Evolutionary conservation across 345 rosid species (phyloP).

Genomic region (Citrus sp.): DNA sequence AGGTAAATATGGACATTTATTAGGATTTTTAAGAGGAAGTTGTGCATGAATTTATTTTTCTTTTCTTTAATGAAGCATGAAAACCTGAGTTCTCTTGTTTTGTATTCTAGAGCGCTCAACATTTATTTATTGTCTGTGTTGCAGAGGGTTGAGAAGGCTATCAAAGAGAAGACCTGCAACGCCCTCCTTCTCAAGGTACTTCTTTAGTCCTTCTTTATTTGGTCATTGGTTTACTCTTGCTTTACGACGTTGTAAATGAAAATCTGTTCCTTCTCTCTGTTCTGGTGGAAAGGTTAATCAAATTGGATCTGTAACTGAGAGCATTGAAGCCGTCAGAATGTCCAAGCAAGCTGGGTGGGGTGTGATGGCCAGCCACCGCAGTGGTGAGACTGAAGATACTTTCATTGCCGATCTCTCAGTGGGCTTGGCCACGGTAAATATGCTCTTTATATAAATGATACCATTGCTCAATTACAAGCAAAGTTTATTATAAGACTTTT

Average conservation of each 20-base stretch:
- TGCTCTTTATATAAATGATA: not conserved
- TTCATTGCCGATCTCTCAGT: slow-evolving; percentile 93
- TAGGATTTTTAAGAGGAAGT: not conserved
- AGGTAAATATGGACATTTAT: slow-evolving; percentile 36
- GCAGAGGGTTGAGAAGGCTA: slow-evolving; percentile 94
- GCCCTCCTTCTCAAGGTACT: slow-evolving; percentile 93
- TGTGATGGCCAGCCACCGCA: slow-evolving; percentile 97
- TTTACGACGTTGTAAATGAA: not conserved
- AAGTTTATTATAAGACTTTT: not conserved
- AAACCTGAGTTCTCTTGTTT: not conserved
- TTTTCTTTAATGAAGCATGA: not conserved
- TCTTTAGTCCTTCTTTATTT: not conserved
- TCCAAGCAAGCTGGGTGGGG: slow-evolving; percentile 99
- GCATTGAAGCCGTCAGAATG: slow-evolving; percentile 97
- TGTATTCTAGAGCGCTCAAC: not conserved
- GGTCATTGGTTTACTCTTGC: not conserved
- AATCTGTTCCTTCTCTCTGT: not conserved
- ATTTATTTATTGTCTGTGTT: slow-evolving; percentile 4
- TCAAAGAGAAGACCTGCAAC: slow-evolving; percentile 79
- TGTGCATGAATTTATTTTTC: not conserved
- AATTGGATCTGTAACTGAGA: slow-evolving; percentile 96
- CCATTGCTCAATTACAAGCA: not conserved
- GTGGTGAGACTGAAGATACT: slow-evolving; percentile 98
- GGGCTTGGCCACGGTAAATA: slow-evolving; percentile 83
- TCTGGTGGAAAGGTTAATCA: slow-evolving; percentile 70